A percentile compares a stretch with the other conserved stretches of the same genome.
phyloP scores from a whole-genome alignment of 495 filamentous ascomycete species.

The Penicillium ucsense region DNA sequence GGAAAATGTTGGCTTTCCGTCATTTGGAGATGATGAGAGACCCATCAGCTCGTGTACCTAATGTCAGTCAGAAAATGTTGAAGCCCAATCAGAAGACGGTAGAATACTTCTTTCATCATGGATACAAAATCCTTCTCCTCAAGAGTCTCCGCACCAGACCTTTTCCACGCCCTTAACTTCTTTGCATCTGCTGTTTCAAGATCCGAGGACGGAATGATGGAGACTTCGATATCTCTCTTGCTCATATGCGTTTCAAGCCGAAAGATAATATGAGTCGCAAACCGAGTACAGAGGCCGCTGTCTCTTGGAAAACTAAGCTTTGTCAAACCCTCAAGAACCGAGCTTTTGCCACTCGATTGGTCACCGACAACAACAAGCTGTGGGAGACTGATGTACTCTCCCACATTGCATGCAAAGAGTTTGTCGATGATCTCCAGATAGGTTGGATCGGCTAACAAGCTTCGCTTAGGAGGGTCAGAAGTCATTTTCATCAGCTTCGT shows the following conservation, averaged over 20 bases:
- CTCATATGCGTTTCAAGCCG: conserved; percentile 18
- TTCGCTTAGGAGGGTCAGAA: neutral
- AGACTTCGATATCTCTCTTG: conserved; percentile 8
- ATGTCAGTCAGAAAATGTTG: neutral
- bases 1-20: conserved; percentile 34
- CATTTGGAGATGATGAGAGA: conserved; percentile 10
- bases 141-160: neutral
- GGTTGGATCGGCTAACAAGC: conserved; percentile 17
- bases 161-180: conserved; percentile 17
- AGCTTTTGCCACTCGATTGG: conserved; percentile 36
- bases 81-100: neutral
- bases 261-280: conserved; percentile 41
- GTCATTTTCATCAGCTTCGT: too few species aligned
- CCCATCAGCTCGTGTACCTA: conserved; percentile 25
- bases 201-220: conserved; percentile 16
- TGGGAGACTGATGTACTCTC: conserved; percentile 27
- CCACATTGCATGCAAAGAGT: conserved; percentile 30
- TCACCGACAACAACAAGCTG: conserved; percentile 38
- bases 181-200: conserved; percentile 1
- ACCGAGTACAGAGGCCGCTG: conserved; percentile 35
- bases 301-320: conserved; percentile 32
- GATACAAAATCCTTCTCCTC: neutral
- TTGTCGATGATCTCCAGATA: conserved; percentile 36
- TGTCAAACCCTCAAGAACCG: conserved; percentile 37
- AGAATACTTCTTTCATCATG: conserved; percentile 1